Percentiles rank a stretch among this genome's conserved stretches.
phyloP scores from a whole-genome alignment of 108 stramenopile species.

The Cyclotella atomus region DNA sequence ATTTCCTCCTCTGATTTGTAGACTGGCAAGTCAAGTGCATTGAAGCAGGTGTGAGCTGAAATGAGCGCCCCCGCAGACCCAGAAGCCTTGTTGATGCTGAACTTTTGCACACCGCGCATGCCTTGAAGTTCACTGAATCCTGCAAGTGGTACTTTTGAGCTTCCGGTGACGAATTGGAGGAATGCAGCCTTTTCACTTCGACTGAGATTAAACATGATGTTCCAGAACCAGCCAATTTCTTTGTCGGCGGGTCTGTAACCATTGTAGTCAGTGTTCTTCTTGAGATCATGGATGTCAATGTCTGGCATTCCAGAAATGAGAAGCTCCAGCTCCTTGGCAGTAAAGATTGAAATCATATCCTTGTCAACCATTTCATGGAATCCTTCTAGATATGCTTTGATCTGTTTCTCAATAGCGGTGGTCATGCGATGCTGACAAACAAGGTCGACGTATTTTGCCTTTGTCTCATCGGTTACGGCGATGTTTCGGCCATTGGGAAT shows the following conservation, averaged over 20 bases:
- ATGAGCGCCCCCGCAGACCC: slow-evolving; percentile 80
- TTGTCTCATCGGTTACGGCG: slow-evolving; percentile 93
- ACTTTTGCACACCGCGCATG: slow-evolving; percentile 95
- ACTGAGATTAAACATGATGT: slow-evolving; percentile 83
- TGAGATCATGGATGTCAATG: slow-evolving; percentile 92
- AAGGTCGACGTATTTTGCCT: slow-evolving; percentile 92
- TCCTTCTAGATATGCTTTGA: slow-evolving; percentile 94
- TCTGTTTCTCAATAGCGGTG: slow-evolving; percentile 92
- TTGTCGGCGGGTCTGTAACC: slow-evolving; percentile 88
- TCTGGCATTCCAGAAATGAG: slow-evolving; percentile 97
- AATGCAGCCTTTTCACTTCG: slow-evolving; percentile 93
- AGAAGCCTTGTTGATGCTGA: slow-evolving; percentile 90
- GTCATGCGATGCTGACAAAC: slow-evolving; percentile 97
- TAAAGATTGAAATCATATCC: slow-evolving; percentile 95
- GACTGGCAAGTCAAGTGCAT: slow-evolving; percentile 91
- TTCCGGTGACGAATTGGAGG: slow-evolving; percentile 95
- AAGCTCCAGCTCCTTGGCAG: slow-evolving; percentile 95
- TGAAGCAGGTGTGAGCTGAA: slow-evolving; percentile 97
- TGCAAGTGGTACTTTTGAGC: slow-evolving; percentile 93
- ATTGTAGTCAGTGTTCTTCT: slow-evolving; percentile 93
- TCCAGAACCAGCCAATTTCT: slow-evolving; percentile 98
- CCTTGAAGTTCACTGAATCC: slow-evolving; percentile 96
- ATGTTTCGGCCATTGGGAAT: slow-evolving; percentile 92
- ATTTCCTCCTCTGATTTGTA: slow-evolving; percentile 90
- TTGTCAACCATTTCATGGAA: slow-evolving; percentile 97